Percentiles rank a stretch among this genome's conserved stretches.
Conservation (phyloP, 2,329 filamentous ascomycete genomes). For the Ceratocystis variospora region DNA sequence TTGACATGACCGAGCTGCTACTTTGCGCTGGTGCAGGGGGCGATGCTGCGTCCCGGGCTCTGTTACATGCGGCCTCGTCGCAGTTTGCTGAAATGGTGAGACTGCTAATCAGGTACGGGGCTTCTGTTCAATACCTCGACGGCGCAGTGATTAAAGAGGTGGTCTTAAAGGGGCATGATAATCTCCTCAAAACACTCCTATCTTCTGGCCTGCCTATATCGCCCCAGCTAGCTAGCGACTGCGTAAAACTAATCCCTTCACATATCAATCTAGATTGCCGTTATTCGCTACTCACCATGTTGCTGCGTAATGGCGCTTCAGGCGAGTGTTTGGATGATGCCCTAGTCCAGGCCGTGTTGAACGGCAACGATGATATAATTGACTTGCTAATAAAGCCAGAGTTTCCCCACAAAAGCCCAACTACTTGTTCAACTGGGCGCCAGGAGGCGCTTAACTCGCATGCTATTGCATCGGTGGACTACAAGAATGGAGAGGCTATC, state of each 20-base stretch:
- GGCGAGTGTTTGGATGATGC: slow-evolving; percentile 36
- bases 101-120: slow-evolving; percentile 40
- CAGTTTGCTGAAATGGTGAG: slow-evolving; percentile 42
- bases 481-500: slow-evolving; percentile 39
- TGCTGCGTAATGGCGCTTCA: slow-evolving; percentile 39
- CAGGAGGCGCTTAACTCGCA: slow-evolving; percentile 31
- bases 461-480: slow-evolving; percentile 38
- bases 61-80: slow-evolving; percentile 37
- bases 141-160: slow-evolving; percentile 37
- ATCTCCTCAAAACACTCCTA: slow-evolving; percentile 36
- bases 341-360: slow-evolving; percentile 36
- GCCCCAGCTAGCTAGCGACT: slow-evolving; percentile 35
- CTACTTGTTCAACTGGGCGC: neutral
- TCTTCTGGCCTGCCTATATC: slow-evolving; percentile 32
- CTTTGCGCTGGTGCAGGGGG: slow-evolving; percentile 45
- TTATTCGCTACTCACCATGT: slow-evolving; percentile 30
- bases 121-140: slow-evolving; percentile 41
- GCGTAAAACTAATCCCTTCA: slow-evolving; percentile 36
- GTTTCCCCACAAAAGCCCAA: slow-evolving; percentile 29
- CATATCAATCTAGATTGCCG: slow-evolving; percentile 34
- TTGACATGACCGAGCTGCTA: slow-evolving; percentile 40
- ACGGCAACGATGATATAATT: slow-evolving; percentile 34
- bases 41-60: slow-evolving; percentile 34
- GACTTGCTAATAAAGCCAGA: slow-evolving; percentile 37
- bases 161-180: slow-evolving; percentile 33